Evolutionary conservation across 768 basidiomycete species (phyloP), one percentile per base, ranked within the genome.

Genomic region (Candolleomyces efflorescens): DNA sequence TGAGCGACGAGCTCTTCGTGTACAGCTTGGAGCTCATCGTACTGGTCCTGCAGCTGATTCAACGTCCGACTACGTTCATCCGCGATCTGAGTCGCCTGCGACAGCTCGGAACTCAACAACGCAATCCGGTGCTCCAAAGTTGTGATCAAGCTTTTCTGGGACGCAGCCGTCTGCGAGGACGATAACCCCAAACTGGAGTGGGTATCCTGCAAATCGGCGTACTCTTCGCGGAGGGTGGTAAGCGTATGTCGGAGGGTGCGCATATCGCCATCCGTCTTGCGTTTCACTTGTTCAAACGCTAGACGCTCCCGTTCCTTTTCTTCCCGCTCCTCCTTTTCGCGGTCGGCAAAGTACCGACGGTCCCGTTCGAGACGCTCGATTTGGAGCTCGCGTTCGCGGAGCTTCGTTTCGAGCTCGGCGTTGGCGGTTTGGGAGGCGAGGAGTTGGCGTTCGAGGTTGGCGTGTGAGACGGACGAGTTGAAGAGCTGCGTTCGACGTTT

Each of bases 301-400:
- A 65, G 68, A 15, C 80, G 74, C 55, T 89, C 82, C 10, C 68
- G 68, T 56, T 89, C 85, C 68, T 82, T 87, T 68, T 86, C 87
- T 58, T 85, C 82, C 22, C 82, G 73, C 59, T 90, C 88, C 38
- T 85, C 82, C 50, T 79, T 74, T 67, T 91, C 90, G 3, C 85
- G 70, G 60, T 90, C 87, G 0, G 85, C 74, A 51, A 90, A 77
- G 75, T 78, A 90, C 17, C 87, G 73, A 38, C 89, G 73, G 65
- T 92, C 90, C 17, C 80, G 73, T 64, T 91, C 87, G 10, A 93
- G 75, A 45, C 83, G 73, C 44, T 89, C 87, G 24, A 92, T 78
- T 22, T 73, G 67, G 0, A 77, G 61, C 2, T 89, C 86, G 65
- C 81, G 83, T 69, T 91, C 86, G 32, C 85, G 76, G 3, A 91